Conservation (phyloP, 73 alveolate genomes). For the Tetrahymena elliotti region DNA sequence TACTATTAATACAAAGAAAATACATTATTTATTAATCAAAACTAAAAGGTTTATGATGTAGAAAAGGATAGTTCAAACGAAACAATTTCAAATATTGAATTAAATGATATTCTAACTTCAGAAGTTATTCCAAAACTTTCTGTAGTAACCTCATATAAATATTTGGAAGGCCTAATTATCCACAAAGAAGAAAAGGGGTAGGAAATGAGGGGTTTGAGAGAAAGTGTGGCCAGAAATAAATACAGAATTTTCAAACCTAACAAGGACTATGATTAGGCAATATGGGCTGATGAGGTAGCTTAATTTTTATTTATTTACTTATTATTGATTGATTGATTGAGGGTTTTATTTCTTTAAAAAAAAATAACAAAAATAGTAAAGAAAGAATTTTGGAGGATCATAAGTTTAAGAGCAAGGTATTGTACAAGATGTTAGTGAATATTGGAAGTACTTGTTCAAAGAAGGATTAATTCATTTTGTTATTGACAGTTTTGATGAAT, state of each 20-base stretch:
- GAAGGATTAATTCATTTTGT: slow-evolving; percentile 29
- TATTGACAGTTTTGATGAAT: slow-evolving; percentile 31
- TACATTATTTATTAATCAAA: no score
- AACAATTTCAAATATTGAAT: slow-evolving; percentile 12
- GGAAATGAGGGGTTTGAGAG: not conserved
- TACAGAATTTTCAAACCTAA: slow-evolving; percentile 2
- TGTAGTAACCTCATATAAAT: not conserved
- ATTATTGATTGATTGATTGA: not conserved
- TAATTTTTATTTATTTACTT: not conserved
- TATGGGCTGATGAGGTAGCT: not conserved
- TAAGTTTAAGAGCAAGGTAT: not conserved
- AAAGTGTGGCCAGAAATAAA: slow-evolving; percentile 2
- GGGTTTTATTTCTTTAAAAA: not conserved
- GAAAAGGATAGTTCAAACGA: slow-evolving; percentile 20
- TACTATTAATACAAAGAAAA: no score
- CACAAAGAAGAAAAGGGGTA: not conserved
- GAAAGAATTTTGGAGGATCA: no score
- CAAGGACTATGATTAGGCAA: slow-evolving; percentile 12
- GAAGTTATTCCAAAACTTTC: slow-evolving; percentile 12
- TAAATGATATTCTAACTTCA: slow-evolving; percentile 23
- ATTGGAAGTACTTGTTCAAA: slow-evolving; percentile 30
- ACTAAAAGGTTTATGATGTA: not conserved
- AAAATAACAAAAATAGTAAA: not conserved
- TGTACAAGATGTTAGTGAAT: slow-evolving; percentile 28
- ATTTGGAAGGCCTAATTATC: not conserved